These are phyloP conservation scores for Didymella glomerata DNA, from an alignment of 2,329 filamentous ascomycete genomes.

Conservation along the genomic window DNA sequence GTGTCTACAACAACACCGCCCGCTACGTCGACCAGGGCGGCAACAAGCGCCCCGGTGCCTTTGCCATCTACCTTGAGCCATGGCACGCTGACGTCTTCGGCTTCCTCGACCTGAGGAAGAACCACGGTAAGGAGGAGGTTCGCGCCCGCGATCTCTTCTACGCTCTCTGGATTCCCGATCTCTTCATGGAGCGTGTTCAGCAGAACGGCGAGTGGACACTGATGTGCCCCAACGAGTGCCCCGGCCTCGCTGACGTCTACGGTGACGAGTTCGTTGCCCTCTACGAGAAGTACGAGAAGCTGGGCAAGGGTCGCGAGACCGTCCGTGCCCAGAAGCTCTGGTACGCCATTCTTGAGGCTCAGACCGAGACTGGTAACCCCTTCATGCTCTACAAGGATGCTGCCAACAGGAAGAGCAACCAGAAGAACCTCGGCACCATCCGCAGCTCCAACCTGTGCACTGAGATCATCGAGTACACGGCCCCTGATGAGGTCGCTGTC, in stretches of 20 bases:
- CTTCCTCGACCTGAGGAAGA: conserved; percentile 98
- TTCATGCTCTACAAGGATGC: conserved; percentile 99
- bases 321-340: conserved; percentile 98
- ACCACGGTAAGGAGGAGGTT: conserved; percentile 98
- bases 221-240: conserved; percentile 97
- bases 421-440: conserved; percentile 99
- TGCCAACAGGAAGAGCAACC: conserved; percentile 99
- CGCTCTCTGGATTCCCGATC: conserved; percentile 96
- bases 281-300: conserved; percentile 87
- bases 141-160: conserved; percentile 97
- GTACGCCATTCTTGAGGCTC: conserved; percentile 97
- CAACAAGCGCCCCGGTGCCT: conserved; percentile 98
- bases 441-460: conserved; percentile 99
- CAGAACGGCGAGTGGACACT: conserved; percentile 96
- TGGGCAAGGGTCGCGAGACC: conserved; percentile 86
- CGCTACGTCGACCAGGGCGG: conserved; percentile 98
- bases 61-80: conserved; percentile 98
- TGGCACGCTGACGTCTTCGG: conserved; percentile 99
- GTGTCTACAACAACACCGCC: conserved; percentile 99
- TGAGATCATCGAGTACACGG: conserved; percentile 96
- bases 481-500: conserved; percentile 96
- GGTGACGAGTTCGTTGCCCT: conserved; percentile 96
- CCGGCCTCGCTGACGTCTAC: conserved; percentile 94
- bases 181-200: conserved; percentile 99
- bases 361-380: conserved; percentile 98